Evolutionary conservation across 2,329 filamentous ascomycete genomes (phyloP).

Genomic region (Neocatenulostroma microsporum): DNA sequence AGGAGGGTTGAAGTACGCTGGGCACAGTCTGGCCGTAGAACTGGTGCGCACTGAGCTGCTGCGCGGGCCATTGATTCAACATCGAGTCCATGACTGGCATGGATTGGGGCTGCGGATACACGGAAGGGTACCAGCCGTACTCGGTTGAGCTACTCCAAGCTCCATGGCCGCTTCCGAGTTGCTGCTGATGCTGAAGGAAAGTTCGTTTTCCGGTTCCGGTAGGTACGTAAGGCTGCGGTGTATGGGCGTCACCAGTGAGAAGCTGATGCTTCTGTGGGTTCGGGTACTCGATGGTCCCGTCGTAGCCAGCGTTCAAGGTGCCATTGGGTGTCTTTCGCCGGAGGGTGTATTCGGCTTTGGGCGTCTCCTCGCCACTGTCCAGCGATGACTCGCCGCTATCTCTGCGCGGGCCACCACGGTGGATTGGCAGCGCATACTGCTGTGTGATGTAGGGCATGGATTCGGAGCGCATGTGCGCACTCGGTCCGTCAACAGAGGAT

Average conservation of each 20-base stretch:
- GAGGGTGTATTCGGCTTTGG: constrained; percentile 61
- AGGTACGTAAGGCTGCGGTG: constrained; percentile 17
- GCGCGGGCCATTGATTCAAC: constrained; percentile 49
- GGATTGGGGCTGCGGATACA: constrained; percentile 12
- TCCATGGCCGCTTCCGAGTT: constrained; percentile 14
- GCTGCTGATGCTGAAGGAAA: constrained; percentile 26
- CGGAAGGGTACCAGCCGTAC: constrained; percentile 8
- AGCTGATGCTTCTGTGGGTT: constrained; percentile 68
- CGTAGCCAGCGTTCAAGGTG: constrained; percentile 85
- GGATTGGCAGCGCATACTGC: constrained; percentile 26
- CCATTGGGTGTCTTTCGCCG: constrained; percentile 89
- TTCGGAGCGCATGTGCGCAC: constrained; percentile 5
- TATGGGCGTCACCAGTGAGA: constrained; percentile 46
- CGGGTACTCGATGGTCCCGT: constrained; percentile 52
- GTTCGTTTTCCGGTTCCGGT: constrained; percentile 17
- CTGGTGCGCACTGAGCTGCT: constrained; percentile 25
- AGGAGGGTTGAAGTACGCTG: constrained; percentile 51
- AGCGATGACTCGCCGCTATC: constrained; percentile 11
- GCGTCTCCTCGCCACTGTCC: constrained; percentile 22
- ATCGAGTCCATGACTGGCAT: constrained; percentile 52
- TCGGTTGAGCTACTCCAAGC: constrained; percentile 5
- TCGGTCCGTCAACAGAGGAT: not conserved
- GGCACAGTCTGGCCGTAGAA: constrained; percentile 45
- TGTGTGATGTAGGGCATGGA: constrained; percentile 24
- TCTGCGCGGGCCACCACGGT: constrained; percentile 14